Conservation (phyloP, 495 filamentous ascomycete species). For the Hypoxylon crocopeplum region DNA sequence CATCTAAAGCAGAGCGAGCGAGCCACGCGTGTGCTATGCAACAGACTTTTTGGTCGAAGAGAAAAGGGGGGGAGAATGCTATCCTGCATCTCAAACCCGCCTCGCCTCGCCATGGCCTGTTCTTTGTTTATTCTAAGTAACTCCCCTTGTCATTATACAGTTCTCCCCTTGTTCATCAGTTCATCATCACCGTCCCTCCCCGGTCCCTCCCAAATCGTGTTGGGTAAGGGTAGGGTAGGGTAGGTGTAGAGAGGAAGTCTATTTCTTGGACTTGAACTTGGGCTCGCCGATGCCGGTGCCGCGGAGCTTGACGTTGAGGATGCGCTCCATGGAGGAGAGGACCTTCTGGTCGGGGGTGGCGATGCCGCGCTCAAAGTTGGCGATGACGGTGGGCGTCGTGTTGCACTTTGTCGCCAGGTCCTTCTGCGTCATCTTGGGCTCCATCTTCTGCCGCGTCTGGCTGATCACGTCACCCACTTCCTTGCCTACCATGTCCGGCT, state of each 20-base stretch:
- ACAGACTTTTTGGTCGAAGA: too few relatives aligned
- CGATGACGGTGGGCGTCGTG: slow-evolving; percentile 77
- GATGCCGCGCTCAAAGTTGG: slow-evolving; percentile 84
- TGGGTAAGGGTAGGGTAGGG: neutral
- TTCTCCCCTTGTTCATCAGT: too few relatives aligned
- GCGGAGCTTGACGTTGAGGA: slow-evolving; percentile 84
- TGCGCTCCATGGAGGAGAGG: slow-evolving; percentile 77
- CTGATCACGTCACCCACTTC: slow-evolving; percentile 84
- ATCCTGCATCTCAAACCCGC: neutral
- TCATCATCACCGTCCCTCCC: too few relatives aligned
- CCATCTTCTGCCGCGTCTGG: slow-evolving; percentile 70
- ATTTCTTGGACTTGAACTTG: slow-evolving; percentile 70
- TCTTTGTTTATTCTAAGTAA: neutral
- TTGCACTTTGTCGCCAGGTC: slow-evolving; percentile 95
- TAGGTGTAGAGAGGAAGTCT: neutral
- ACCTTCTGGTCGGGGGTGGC: slow-evolving; percentile 87
- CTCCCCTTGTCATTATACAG: slow-evolving; percentile 16
- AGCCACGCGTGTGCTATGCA: slow-evolving; percentile 6
- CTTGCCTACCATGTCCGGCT: slow-evolving; percentile 86
- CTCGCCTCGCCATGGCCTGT: slow-evolving; percentile 10
- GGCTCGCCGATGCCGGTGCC: slow-evolving; percentile 78
- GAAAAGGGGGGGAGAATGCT: neutral
- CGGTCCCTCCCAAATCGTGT: too few relatives aligned
- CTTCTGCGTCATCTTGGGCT: slow-evolving; percentile 94
- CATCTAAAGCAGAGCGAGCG: slow-evolving; percentile 1